Evolutionary conservation across 257 asterid species (phyloP).

Genomic region (Galeopsis tetrahit): DNA sequence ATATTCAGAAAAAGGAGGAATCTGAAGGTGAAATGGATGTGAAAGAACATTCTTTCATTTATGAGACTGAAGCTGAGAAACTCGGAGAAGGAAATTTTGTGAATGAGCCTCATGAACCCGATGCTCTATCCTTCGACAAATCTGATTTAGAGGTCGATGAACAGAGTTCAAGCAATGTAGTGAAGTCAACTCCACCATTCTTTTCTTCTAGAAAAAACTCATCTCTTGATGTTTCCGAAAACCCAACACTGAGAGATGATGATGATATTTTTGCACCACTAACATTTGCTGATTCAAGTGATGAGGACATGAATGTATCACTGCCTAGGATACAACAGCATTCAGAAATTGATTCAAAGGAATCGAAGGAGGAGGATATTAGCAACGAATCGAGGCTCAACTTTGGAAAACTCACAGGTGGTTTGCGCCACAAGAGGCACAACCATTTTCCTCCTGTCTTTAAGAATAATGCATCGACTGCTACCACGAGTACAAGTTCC

Average conservation of each 20-base stretch:
- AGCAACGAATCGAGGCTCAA: slow-evolving; percentile 52
- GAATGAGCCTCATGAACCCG: slow-evolving; percentile 40
- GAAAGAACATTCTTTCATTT: slow-evolving; percentile 37
- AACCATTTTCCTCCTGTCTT: slow-evolving; percentile 57
- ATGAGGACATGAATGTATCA: slow-evolving; percentile 41
- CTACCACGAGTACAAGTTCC: slow-evolving; percentile 34
- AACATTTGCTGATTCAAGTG: slow-evolving; percentile 70
- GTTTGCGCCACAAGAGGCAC: slow-evolving; percentile 76
- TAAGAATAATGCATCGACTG: slow-evolving; percentile 43
- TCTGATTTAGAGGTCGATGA: slow-evolving; percentile 69
- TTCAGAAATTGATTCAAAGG: slow-evolving; percentile 39
- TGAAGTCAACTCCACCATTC: slow-evolving; percentile 43
- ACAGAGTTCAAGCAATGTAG: slow-evolving; percentile 41
- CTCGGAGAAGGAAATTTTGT: slow-evolving; percentile 44
- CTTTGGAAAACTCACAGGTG: slow-evolving; percentile 83
- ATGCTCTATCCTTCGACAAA: slow-evolving; percentile 59
- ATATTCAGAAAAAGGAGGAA: slow-evolving; percentile 43
- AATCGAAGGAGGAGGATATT: background rate
- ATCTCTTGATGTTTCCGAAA: slow-evolving; percentile 48
- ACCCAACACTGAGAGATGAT: slow-evolving; percentile 36
- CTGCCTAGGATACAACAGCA: slow-evolving; percentile 21
- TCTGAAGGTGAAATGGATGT: slow-evolving; percentile 26
- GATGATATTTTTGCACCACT: slow-evolving; percentile 46
- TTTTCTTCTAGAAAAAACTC: slow-evolving; percentile 43
- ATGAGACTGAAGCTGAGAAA: slow-evolving; percentile 49